These are phyloP conservation scores for Aspergillus sp. DNA, from an alignment of 2,329 filamentous ascomycete genomes.

Conservation along the genomic window DNA sequence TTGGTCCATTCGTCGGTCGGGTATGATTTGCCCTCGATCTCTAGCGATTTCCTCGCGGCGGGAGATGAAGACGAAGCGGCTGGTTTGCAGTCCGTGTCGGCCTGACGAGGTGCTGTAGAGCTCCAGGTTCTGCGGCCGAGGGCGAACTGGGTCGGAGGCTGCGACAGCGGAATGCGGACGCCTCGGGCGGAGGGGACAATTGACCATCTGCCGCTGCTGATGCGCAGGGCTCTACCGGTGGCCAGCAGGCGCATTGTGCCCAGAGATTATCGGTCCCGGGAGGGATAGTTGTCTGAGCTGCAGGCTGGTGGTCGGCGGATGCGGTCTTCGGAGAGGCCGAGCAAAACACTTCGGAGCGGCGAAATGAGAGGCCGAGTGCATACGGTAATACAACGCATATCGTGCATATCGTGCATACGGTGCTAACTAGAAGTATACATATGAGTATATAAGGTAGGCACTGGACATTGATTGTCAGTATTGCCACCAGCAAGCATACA, in stretches of 20 bases:
- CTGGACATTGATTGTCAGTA: not conserved
- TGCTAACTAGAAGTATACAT: not conserved
- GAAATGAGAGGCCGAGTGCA: not conserved
- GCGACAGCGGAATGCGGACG: conserved; percentile 21
- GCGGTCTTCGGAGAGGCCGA: not conserved
- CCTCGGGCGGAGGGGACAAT: conserved; percentile 25
- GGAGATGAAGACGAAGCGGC: not conserved
- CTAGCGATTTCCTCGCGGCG: conserved; percentile 37
- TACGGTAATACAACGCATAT: too few species aligned
- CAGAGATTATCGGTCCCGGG: not conserved
- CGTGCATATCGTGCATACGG: too few species aligned
- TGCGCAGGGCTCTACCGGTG: conserved; percentile 40
- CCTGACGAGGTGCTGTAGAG: conserved; percentile 31
- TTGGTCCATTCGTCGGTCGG: conserved; percentile 82
- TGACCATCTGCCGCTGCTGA: conserved; percentile 35
- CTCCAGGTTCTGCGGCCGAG: conserved; percentile 29
- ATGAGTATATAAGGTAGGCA: not conserved
- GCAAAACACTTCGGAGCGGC: conserved; percentile 1
- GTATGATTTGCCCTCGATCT: conserved; percentile 65
- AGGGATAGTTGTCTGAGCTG: not conserved
- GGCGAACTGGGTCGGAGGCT: conserved; percentile 16
- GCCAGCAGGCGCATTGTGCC: conserved; percentile 38
- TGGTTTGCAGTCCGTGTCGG: conserved; percentile 12
- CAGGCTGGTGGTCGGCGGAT: not conserved
- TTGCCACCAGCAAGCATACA: not conserved